phyloP scores from a whole-genome alignment of 139 green algal species.

The Trebouxia sp. region DNA sequence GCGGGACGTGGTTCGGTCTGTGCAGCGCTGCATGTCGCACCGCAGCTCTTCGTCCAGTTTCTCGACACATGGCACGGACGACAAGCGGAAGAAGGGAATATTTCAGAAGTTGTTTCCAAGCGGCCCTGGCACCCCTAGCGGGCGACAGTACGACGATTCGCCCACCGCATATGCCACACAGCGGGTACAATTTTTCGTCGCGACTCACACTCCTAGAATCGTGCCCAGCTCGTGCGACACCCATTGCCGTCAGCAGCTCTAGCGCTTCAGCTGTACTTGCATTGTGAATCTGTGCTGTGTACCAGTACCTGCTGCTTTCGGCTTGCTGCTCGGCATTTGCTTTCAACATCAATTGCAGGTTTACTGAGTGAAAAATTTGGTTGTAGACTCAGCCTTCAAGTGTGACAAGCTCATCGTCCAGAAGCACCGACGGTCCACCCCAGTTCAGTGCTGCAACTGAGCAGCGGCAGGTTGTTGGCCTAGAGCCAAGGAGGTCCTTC shows the following conservation, averaged over 20 bases:
- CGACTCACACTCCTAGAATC: too few species aligned
- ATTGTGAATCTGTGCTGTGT: too few species aligned
- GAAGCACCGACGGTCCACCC: conserved; percentile 4
- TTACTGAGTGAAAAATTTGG: too few species aligned
- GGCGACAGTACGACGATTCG: background rate
- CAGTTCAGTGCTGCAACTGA: background rate
- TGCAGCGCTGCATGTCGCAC: background rate
- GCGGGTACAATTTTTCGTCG: background rate
- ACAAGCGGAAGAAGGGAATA: conserved; percentile 19
- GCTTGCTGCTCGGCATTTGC: background rate
- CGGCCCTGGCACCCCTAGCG: background rate
- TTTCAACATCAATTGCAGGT: too few species aligned
- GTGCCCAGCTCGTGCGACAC: too few species aligned
- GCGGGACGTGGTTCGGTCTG: too few species aligned
- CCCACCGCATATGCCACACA: background rate
- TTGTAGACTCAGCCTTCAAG: background rate
- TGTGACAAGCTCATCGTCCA: background rate
- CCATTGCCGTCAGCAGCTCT: too few species aligned
- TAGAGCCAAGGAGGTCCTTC: conserved; percentile 13
- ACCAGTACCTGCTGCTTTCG: too few species aligned
- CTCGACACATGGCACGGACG: conserved; percentile 1
- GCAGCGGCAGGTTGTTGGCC: too few species aligned
- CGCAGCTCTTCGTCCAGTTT: background rate
- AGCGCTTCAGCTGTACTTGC: too few species aligned
- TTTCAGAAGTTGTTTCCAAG: background rate